Evolutionary conservation across 352 stramenopile genomes (phyloP).

Genomic region (Achlya hypogyna): DNA sequence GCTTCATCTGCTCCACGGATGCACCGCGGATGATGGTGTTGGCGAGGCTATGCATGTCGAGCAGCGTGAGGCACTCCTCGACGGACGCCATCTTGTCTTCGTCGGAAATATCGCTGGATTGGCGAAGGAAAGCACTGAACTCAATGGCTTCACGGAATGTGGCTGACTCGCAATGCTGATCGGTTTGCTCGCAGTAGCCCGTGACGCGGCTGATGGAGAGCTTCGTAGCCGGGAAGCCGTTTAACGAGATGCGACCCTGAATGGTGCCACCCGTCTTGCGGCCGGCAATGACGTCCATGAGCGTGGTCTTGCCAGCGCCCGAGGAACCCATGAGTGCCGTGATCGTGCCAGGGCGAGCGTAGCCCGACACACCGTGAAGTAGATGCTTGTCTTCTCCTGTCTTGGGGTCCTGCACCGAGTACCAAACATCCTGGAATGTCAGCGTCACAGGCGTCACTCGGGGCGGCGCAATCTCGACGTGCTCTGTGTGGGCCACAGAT

Average conservation of each 20-base stretch:
- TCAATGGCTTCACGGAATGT: constrained; percentile 88
- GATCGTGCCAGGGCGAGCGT: constrained; percentile 39
- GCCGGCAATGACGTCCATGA: constrained; percentile 92
- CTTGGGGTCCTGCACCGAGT: constrained; percentile 33
- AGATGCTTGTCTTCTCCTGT: constrained; percentile 35
- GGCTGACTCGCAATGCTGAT: constrained; percentile 55
- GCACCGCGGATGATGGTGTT: constrained; percentile 33
- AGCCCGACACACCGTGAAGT: constrained; percentile 50
- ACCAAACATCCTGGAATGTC: constrained; percentile 43
- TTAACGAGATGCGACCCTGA: constrained; percentile 79
- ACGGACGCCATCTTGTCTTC: constrained; percentile 31
- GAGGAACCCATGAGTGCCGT: constrained; percentile 65
- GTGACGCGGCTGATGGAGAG: constrained; percentile 27
- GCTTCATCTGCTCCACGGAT: constrained; percentile 36
- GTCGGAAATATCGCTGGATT: constrained; percentile 26
- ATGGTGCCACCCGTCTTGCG: constrained; percentile 86
- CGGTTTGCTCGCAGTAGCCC: constrained; percentile 27
- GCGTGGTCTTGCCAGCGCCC: constrained; percentile 89
- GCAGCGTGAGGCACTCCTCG: constrained; percentile 32
- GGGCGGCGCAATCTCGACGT: constrained; percentile 7
- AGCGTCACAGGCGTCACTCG: constrained; percentile 37
- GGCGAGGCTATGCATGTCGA: constrained; percentile 25
- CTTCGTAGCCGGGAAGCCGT: constrained; percentile 59
- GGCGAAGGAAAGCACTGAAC: constrained; percentile 86
- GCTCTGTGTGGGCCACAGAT: background rate